phyloP scores from a whole-genome alignment of 2,329 filamentous ascomycete species.

The Fusarium sp. region DNA sequence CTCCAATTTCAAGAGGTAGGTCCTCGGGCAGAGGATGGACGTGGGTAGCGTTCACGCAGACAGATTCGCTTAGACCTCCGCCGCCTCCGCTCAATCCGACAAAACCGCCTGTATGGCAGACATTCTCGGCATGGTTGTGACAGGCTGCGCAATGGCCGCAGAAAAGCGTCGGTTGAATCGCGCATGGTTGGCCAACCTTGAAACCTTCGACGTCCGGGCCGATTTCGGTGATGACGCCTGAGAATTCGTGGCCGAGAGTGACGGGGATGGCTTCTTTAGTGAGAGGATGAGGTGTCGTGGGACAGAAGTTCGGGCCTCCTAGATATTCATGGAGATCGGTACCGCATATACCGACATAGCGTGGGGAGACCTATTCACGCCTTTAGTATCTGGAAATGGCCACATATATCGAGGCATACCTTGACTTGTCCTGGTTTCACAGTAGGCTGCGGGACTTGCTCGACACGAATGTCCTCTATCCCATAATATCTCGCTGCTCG shows the following conservation, averaged over 20 bases:
- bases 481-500: conserved; percentile 66
- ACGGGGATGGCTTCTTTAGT: conserved; percentile 69
- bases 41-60: conserved; percentile 62
- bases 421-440: conserved; percentile 64
- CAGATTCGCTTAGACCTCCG: conserved; percentile 66
- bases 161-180: conserved; percentile 69
- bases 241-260: conserved; percentile 74
- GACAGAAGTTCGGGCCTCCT: conserved; percentile 51
- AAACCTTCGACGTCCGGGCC: conserved; percentile 61
- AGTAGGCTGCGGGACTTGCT: conserved; percentile 60
- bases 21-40: conserved; percentile 63
- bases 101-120: conserved; percentile 61
- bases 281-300: conserved; percentile 67
- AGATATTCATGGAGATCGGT: conserved; percentile 51
- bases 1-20: conserved; percentile 62
- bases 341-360: conserved; percentile 64
- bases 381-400: background rate
- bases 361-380: conserved; percentile 41
- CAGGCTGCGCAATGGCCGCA: conserved; percentile 69
- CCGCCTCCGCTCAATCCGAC: conserved; percentile 56
- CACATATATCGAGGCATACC: background rate
- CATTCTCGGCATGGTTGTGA: conserved; percentile 63
- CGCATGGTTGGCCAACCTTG: conserved; percentile 66
- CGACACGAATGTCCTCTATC: conserved; percentile 65
- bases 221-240: conserved; percentile 69